A percentile compares a stretch with the other conserved stretches of the same genome.
phyloP scores from a whole-genome alignment of 2,329 filamentous ascomycete genomes.

The Arthrobotrys pseudoclavata region DNA sequence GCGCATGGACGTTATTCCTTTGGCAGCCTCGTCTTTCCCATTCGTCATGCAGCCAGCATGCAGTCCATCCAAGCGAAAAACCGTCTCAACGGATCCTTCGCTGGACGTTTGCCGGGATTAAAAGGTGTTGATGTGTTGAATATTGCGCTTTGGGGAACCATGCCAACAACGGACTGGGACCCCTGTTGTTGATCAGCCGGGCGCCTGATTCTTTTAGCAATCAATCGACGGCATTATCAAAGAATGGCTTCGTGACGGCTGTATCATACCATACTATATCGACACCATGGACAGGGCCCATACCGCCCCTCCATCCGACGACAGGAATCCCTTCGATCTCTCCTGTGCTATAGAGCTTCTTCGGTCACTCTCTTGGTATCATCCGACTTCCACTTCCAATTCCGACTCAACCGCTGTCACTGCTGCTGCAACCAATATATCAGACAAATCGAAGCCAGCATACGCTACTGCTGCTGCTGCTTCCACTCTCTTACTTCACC shows the following conservation, averaged over 20 bases:
- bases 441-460: background rate
- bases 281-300: slow-evolving; percentile 1
- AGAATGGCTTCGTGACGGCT: background rate
- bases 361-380: slow-evolving; percentile 41
- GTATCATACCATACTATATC: background rate
- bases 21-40: background rate
- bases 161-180: background rate
- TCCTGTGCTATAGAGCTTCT: slow-evolving; percentile 43
- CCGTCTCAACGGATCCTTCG: slow-evolving; percentile 37
- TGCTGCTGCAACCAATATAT: background rate
- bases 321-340: slow-evolving; percentile 56
- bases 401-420: background rate
- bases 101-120: background rate
- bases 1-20: too few relatives aligned
- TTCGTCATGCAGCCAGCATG: background rate
- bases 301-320: background rate
- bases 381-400: background rate
- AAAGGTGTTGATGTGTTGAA: slow-evolving; percentile 8
- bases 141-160: background rate
- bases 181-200: background rate
- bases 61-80: background rate
- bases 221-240: too few relatives aligned
- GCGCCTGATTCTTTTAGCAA: too few relatives aligned
- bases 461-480: background rate
- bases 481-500: background rate